Percentiles rank a stretch among this genome's conserved stretches.
Conservation (phyloP, 495 filamentous ascomycete species). For the Xylaria bambusicola region DNA sequence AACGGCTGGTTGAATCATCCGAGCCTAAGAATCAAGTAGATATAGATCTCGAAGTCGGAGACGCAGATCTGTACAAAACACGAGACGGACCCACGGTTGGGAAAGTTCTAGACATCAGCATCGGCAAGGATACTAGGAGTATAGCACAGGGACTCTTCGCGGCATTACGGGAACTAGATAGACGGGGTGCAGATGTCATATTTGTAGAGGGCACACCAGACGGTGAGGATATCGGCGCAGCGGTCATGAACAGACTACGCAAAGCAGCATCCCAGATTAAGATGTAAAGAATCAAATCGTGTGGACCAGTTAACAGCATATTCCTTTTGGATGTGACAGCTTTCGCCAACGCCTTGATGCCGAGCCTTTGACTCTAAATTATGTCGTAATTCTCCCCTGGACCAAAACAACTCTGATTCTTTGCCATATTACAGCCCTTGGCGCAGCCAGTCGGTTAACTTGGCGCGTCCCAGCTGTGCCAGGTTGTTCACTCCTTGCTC, state of each 20-base stretch:
- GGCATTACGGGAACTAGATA: constrained; percentile 81
- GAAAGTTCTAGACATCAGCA: constrained; percentile 56
- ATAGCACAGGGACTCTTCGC: constrained; percentile 88
- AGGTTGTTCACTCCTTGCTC: constrained; percentile 95
- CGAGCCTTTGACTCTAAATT: constrained; percentile 5
- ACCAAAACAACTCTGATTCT: constrained; percentile 11
- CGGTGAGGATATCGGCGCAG: constrained; percentile 80
- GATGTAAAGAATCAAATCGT: constrained; percentile 34
- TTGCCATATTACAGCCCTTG: constrained; percentile 59
- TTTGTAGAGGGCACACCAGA: constrained; percentile 89
- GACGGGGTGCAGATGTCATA: constrained; percentile 76
- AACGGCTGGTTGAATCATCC: constrained; percentile 10
- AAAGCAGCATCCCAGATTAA: constrained; percentile 74
- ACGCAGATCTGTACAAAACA: constrained; percentile 33
- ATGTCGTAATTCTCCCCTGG: constrained; percentile 14
- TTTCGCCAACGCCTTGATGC: constrained; percentile 35
- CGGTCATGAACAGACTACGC: constrained; percentile 91
- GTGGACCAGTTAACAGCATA: constrained; percentile 16
- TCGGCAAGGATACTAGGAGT: constrained; percentile 67
- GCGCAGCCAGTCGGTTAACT: constrained; percentile 87
- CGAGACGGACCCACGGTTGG: constrained; percentile 28
- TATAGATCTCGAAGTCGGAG: constrained; percentile 34
- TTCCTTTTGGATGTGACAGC: constrained; percentile 26
- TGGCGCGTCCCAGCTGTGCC: constrained; percentile 92
- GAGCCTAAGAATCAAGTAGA: constrained; percentile 19